Conservation (phyloP, 805 yeast species). For the Tetrapisispora namnaoensis region DNA sequence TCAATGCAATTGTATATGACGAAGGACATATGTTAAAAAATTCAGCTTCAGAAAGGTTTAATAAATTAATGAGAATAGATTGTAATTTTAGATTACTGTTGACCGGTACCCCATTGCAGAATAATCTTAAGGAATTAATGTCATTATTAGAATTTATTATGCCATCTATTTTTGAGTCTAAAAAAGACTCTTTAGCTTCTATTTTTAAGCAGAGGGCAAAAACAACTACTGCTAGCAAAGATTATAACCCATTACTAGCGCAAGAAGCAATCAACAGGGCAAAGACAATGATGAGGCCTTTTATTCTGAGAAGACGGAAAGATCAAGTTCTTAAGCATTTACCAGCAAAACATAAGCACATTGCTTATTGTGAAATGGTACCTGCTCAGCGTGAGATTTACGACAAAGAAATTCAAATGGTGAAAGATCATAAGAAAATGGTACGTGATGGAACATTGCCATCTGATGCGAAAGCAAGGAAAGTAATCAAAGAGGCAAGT, state of each 20-base stretch:
- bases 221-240: constrained; percentile 44
- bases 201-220: constrained; percentile 83
- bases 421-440: constrained; percentile 29
- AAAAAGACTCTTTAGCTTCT: constrained; percentile 69
- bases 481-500: constrained; percentile 28
- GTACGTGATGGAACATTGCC: constrained; percentile 15
- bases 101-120: constrained; percentile 96
- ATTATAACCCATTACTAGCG: constrained; percentile 71
- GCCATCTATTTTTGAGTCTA: constrained; percentile 71
- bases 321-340: constrained; percentile 84
- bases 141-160: constrained; percentile 85
- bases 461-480: constrained; percentile 20
- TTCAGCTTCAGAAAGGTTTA: constrained; percentile 77
- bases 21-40: constrained; percentile 97
- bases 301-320: constrained; percentile 84
- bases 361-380: constrained; percentile 57
- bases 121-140: constrained; percentile 81
- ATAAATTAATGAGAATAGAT: constrained; percentile 70
- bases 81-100: constrained; percentile 79
- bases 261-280: constrained; percentile 90
- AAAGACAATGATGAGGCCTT: constrained; percentile 97
- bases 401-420: constrained; percentile 41
- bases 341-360: constrained; percentile 62
- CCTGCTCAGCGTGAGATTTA: constrained; percentile 50
- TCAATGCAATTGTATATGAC: constrained; percentile 87